phyloP scores from a whole-genome alignment of 192 early-diverging fungal genomes.

The Phlyctochytrium arcticum region DNA sequence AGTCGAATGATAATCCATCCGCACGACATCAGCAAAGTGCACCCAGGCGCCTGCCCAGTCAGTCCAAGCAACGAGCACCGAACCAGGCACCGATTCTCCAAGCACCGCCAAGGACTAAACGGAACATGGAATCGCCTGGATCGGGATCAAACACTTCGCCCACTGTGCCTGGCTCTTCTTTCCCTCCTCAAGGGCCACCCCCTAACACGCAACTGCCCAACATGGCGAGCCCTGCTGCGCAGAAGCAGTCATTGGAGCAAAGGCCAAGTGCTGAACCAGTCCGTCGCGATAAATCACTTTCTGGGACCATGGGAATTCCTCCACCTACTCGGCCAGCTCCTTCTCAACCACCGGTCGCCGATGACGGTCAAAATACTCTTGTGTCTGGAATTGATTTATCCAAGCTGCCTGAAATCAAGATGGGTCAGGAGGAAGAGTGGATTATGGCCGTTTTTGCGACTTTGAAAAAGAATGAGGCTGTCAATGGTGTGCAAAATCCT shows the following conservation, averaged over 20 bases:
- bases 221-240: not conserved
- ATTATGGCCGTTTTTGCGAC: too few species aligned
- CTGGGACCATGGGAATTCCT: not conserved
- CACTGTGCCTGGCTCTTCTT: not conserved
- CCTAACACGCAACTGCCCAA: not conserved
- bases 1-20: not conserved
- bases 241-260: not conserved
- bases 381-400: not conserved
- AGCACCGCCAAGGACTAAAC: not conserved
- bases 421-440: too few species aligned
- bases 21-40: not conserved
- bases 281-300: not conserved
- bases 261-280: not conserved
- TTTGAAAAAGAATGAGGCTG: too few species aligned
- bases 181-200: not conserved
- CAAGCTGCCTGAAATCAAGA: not conserved
- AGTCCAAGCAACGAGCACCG: not conserved
- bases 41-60: not conserved
- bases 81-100: not conserved
- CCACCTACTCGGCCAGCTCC: not conserved
- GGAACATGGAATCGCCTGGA: not conserved
- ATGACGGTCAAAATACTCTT: not conserved
- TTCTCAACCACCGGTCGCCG: not conserved
- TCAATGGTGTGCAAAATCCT: not conserved
- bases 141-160: not conserved